phyloP scores from a whole-genome alignment of 495 filamentous ascomycete species.

The Aspergillus conjunctus region DNA sequence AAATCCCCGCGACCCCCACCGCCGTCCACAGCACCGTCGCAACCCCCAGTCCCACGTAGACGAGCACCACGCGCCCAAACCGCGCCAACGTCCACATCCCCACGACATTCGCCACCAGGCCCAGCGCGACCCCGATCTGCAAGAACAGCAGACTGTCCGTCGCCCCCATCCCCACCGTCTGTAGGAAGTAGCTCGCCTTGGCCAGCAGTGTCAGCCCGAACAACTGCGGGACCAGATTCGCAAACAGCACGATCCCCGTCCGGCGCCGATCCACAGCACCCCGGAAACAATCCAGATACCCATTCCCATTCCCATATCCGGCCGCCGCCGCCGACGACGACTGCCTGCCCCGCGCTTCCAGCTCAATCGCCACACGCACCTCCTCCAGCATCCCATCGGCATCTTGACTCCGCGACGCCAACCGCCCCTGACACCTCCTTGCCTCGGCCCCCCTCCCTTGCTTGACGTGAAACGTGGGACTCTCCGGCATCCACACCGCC shows the following conservation, averaged over 20 bases:
- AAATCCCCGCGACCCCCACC: conserved; percentile 40
- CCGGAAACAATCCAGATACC: conserved; percentile 46
- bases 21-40: conserved; percentile 33
- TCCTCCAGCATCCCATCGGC: conserved; percentile 24
- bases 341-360: conserved; percentile 15
- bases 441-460: conserved; percentile 65
- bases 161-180: conserved; percentile 37
- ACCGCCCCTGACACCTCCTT: conserved; percentile 32
- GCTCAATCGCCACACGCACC: conserved; percentile 27
- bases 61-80: conserved; percentile 34
- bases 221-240: conserved; percentile 31
- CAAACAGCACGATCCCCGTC: conserved; percentile 51
- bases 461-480: conserved; percentile 71
- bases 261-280: conserved; percentile 47
- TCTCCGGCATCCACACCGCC: conserved; percentile 74
- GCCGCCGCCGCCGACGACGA: no score
- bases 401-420: conserved; percentile 18
- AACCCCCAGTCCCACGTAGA: conserved; percentile 20
- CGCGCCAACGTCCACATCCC: conserved; percentile 33
- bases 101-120: conserved; percentile 34
- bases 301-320: conserved; percentile 24
- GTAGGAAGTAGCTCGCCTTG: conserved; percentile 38
- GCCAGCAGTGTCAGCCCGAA: conserved; percentile 38
- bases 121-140: conserved; percentile 35
- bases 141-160: conserved; percentile 35